Evolutionary conservation across 2,329 filamentous ascomycete species (phyloP).

Genomic region (Ophiostoma tasmaniense): DNA sequence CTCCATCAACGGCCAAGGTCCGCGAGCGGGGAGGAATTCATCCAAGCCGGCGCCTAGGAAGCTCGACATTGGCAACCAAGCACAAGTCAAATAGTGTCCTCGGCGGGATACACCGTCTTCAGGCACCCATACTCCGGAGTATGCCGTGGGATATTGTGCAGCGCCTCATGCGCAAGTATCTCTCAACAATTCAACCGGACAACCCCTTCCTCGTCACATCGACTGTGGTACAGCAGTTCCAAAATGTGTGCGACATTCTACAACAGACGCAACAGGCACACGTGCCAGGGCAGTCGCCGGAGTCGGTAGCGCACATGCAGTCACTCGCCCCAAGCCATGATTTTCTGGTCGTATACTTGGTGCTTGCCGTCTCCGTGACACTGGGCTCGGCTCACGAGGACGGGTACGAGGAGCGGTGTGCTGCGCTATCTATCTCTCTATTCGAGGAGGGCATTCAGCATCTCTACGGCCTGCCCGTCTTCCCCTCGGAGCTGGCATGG

Average conservation of each 20-base stretch:
- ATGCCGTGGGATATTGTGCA: conserved; percentile 20
- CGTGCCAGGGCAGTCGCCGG: conserved; percentile 7
- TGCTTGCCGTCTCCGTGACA: conserved; percentile 28
- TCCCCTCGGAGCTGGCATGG: conserved; percentile 22
- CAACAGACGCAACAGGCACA: conserved; percentile 16
- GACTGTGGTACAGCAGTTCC: conserved; percentile 26
- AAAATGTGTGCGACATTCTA: conserved; percentile 15
- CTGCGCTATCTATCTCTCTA: conserved; percentile 26
- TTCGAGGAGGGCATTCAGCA: conserved; percentile 30
- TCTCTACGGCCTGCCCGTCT: conserved; percentile 24
- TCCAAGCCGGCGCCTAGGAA: conserved; percentile 6
- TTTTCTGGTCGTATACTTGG: conserved; percentile 27
- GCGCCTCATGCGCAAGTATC: conserved; percentile 27
- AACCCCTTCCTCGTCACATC: conserved; percentile 25
- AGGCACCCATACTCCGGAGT: conserved; percentile 14
- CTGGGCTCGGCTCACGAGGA: conserved; percentile 25
- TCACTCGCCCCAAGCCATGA: conserved; percentile 25
- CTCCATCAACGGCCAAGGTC: conserved; percentile 25
- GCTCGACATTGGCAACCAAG: background rate
- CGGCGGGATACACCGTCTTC: background rate
- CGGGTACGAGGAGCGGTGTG: conserved; percentile 27
- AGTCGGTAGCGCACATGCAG: conserved; percentile 10
- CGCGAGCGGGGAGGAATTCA: conserved; percentile 27
- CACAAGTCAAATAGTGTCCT: background rate
- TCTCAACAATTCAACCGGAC: conserved; percentile 26